Conservation (phyloP, 2,329 filamentous ascomycete species). For the Alternaria angustiovoidea region DNA sequence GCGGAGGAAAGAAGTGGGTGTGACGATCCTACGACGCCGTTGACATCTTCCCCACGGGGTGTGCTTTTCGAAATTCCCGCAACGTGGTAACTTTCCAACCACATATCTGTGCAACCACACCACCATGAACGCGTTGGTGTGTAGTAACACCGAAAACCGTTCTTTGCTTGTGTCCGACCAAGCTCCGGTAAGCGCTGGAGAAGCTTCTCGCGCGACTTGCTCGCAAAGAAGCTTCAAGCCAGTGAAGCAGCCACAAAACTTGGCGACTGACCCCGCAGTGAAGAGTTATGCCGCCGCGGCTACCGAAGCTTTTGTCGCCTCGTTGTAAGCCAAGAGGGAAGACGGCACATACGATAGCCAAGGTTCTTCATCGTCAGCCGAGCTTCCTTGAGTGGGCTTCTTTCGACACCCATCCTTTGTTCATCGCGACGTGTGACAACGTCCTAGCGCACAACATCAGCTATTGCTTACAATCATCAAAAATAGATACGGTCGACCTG, state of each 20-base stretch:
- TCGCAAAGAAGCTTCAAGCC: constrained; percentile 35
- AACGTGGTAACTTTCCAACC: constrained; percentile 7
- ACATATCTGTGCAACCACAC: constrained; percentile 2
- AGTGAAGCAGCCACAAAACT: constrained; percentile 34
- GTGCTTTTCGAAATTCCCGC: constrained; percentile 8
- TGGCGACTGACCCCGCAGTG: constrained; percentile 35
- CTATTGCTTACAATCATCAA: background rate
- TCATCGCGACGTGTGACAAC: background rate
- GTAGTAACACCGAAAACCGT: constrained; percentile 6
- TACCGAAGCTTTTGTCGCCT: constrained; percentile 12
- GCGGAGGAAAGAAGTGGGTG: constrained; percentile 19
- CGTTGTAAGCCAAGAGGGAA: constrained; percentile 31
- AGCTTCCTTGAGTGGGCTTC: constrained; percentile 43
- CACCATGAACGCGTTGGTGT: background rate
- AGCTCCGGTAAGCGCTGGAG: constrained; percentile 32
- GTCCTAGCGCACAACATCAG: background rate
- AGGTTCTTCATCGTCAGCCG: constrained; percentile 35
- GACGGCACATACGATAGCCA: constrained; percentile 15
- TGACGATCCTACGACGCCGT: constrained; percentile 27
- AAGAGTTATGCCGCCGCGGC: constrained; percentile 24
- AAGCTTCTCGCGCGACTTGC: constrained; percentile 32
- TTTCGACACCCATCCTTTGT: constrained; percentile 37
- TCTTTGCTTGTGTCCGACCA: constrained; percentile 17
- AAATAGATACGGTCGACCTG: background rate
- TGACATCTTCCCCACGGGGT: constrained; percentile 37